Evolutionary conservation across 1,284 basidiomycete genomes (phyloP).

Genomic region (Marasmius sp.): DNA sequence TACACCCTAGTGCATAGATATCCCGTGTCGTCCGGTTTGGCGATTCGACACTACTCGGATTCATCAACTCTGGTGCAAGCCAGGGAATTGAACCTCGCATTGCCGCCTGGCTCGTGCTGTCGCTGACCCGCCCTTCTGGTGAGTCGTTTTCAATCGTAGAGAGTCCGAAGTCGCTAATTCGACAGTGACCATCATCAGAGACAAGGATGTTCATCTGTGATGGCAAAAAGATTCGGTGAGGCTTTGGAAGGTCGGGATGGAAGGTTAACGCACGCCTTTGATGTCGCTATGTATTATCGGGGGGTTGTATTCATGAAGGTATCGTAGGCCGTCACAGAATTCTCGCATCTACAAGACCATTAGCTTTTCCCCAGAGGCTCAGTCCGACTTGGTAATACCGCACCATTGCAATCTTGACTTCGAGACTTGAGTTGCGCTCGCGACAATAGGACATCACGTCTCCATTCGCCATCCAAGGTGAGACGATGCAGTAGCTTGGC

Average conservation of each 20-base stretch:
- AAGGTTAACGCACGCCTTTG: constrained; percentile 12
- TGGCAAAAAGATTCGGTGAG: not conserved
- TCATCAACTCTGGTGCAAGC: constrained; percentile 9
- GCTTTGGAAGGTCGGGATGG: not conserved
- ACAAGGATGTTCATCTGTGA: constrained; percentile 10
- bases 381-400: not conserved
- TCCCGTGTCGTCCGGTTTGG: constrained; percentile 3
- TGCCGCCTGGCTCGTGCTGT: not conserved
- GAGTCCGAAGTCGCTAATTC: constrained; percentile 12
- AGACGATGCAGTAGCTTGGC: constrained; percentile 5
- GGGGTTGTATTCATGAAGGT: constrained; percentile 15
- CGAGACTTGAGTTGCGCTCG: not conserved
- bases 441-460: constrained; percentile 10
- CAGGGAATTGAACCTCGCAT: constrained; percentile 6
- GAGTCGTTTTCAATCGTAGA: not conserved
- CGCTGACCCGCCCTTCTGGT: not conserved
- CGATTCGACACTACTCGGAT: not conserved
- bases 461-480: constrained; percentile 18
- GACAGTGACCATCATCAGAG: constrained; percentile 2
- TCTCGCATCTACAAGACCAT: constrained; percentile 4
- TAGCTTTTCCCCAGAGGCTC: not conserved
- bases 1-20: constrained; percentile 13
- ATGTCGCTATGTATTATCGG: constrained; percentile 19
- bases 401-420: not conserved
- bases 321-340: constrained; percentile 12